A percentile compares a stretch with the other conserved stretches of the same genome.
Conservation (phyloP, 2,329 filamentous ascomycete genomes). For the Lecanicillium sp. region DNA sequence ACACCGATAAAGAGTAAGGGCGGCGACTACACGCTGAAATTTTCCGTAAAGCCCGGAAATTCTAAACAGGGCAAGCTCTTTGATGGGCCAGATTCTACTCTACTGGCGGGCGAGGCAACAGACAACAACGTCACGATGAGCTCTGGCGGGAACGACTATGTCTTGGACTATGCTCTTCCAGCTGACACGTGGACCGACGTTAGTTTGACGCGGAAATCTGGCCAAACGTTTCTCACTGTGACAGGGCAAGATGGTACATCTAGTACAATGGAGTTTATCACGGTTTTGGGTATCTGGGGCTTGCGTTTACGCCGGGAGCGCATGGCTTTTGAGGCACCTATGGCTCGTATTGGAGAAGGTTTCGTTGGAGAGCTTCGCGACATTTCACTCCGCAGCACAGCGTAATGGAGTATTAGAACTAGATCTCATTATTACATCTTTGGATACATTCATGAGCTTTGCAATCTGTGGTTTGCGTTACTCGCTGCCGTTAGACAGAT, state of each 20-base stretch:
- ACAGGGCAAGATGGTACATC: neutral
- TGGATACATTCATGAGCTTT: no score
- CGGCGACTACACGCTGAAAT: slow-evolving; percentile 45
- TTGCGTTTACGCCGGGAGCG: slow-evolving; percentile 1
- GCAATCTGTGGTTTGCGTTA: no score
- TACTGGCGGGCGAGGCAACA: slow-evolving; percentile 9
- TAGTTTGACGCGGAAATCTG: neutral
- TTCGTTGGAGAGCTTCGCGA: slow-evolving; percentile 3
- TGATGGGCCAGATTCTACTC: slow-evolving; percentile 8
- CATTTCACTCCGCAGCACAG: neutral
- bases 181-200: slow-evolving; percentile 10
- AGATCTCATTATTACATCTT: no score
- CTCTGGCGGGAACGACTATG: slow-evolving; percentile 8
- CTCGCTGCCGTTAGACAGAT: no score
- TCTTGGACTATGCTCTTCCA: slow-evolving; percentile 9
- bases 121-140: slow-evolving; percentile 9
- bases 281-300: slow-evolving; percentile 1
- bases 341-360: neutral
- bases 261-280: slow-evolving; percentile 1
- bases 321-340: slow-evolving; percentile 4
- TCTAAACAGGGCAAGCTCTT: slow-evolving; percentile 9
- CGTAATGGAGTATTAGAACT: neutral
- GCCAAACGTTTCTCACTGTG: neutral
- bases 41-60: slow-evolving; percentile 25
- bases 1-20: slow-evolving; percentile 47